Evolutionary conservation across 2,329 filamentous ascomycete species (phyloP), one percentile per base, ranked within the genome.

Genomic region (Elsinoe necatrix): DNA sequence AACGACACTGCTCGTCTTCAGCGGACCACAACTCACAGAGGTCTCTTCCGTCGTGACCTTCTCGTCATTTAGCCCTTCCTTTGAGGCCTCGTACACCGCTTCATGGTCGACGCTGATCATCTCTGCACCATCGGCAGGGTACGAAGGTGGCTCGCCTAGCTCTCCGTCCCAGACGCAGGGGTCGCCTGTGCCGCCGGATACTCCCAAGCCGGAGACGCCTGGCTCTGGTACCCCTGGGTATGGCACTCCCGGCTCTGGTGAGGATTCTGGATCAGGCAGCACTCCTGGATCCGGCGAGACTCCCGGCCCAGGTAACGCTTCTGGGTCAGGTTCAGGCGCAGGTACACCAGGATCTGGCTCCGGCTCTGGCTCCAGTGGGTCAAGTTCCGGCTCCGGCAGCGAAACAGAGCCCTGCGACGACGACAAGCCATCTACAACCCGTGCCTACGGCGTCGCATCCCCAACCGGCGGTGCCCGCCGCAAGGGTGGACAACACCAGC

Each of bases 81-180:
- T 52, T 14, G 29, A 14, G n/a, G 48, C 43, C 16, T 39, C 42
- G 8, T 25, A 14, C 21, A 50, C 42, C 31, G 41, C 18, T 12
- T 45, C 41, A 12, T 45, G 20, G 20, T 45, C 41, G 14, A 45
- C 41, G 1, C 35, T 45, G 18, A 37, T 42, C 18, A 37, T 39
- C 16, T 48, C 54, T 18, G 27, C 54, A 2, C 34, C 54, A 21
- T 56, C 54, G 20, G 42, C n/a, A 23, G 37, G 41, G 25, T 47
- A 47, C 41, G 54, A 50, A 18, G 45, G 29, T 9, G 6, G 20
- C 16, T 20, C 16, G 12, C 25, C 25, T 9, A 14, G 25, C 12
- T 18, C 45, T 2, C 21, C 45, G 25, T 18, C 29, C 25, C 43
- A 20, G 23, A 48, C 43, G 5, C 12, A 48, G 23, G 31, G 31